Base-by-base conservation (phyloP, 805 yeast genomes). In the Candida rishiriensis region DNA sequence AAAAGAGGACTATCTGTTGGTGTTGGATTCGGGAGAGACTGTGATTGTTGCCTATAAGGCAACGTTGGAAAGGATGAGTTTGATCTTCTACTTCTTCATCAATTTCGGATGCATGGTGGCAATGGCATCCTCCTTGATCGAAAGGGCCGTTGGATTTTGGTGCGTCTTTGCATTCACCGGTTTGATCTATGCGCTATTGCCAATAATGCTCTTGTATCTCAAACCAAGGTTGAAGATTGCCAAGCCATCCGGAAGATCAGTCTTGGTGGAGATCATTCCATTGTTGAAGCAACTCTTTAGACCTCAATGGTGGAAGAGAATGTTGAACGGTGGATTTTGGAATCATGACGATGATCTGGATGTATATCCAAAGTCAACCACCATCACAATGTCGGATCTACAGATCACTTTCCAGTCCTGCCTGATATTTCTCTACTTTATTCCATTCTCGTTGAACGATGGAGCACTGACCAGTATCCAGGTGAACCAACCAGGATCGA, bases 1-100 rank as follows among this genome's bases (percentile, higher is more conserved):
- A 56, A 68, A 75, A 36, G 71, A 72, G 51, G 82, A 79, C 43
- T 75, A 45, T 73, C 75, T 61, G 63, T 73, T 44, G 70, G 73
- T 51, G 78, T 73, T 73, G 36, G 75, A 83, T 4, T 28, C 53
- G 17, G 79, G 79, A 2, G 81, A 78, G 56, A 69, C 73, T 32
- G 89, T 85, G 21, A 75, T 86, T 50, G 64, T 73, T 26, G 78
- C 73, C 49, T 64, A 73, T 34, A 68, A 70, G 52, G 66, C 74
- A 49, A 61, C 75, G 1, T 56, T 73, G 37, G 67, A 64, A 42
- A 54, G 63, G 45, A 46, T 67, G 50, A 59, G 73, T 40, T 61
- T 73, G 51, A 64, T 71, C 18, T 76, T 73, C 58, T 76, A 76
- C 57, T 72, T 77, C 69, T 70, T 75, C 44, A 75, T 78, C 52